Base-by-base conservation (phyloP, 495 filamentous ascomycete species). In the Melanomma pulvis-pyrius region DNA sequence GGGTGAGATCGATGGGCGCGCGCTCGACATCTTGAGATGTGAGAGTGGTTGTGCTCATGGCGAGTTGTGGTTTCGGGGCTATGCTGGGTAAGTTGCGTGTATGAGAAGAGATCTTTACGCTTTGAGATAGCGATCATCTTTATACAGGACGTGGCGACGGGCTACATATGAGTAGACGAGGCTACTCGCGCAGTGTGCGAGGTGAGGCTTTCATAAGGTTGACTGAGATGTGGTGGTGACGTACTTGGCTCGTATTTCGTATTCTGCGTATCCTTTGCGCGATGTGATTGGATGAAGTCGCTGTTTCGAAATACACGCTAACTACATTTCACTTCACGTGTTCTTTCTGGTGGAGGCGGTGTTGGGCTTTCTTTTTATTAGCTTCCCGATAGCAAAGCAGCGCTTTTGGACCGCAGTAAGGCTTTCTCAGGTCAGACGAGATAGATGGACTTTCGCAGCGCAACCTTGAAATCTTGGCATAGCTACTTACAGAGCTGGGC, bases 1-100 rank as follows among this genome's bases (percentile, higher is more conserved):
- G 30, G 2, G 26, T 61, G 58, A 66, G 46, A 26, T 66, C 55
- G 47, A 66, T 25, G 32, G 62, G 34, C 17, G 60, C 19, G 17
- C 26, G 34, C 52, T 48, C 52, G 50, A 44, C 19, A 0, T 39
- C 29, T 29, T 62, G 53, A 9, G 29, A 24, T 22, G n/a, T n/a
- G 61, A 55, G 19, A 26, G 32, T 57, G 25, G 36, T 30, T 25
- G 26, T 62, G 50, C 59, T 49, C 52, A 57, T 65, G 61, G 21
- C 11, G 26, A 17, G 26, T n/a, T 30, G 8, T 28, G 15, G 15
- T 8, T 12, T 17, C n/a, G 12, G 15, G 24, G 19, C 6, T 49
- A 12, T 50, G 46, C 15, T 28, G 44, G 13, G 58, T 51, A 25
- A 32, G 26, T 29, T 55, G 52, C 52, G 26, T 21, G 26, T 34